Conservation (phyloP, 2,329 filamentous ascomycete genomes). For the Thelonectria rubi region DNA sequence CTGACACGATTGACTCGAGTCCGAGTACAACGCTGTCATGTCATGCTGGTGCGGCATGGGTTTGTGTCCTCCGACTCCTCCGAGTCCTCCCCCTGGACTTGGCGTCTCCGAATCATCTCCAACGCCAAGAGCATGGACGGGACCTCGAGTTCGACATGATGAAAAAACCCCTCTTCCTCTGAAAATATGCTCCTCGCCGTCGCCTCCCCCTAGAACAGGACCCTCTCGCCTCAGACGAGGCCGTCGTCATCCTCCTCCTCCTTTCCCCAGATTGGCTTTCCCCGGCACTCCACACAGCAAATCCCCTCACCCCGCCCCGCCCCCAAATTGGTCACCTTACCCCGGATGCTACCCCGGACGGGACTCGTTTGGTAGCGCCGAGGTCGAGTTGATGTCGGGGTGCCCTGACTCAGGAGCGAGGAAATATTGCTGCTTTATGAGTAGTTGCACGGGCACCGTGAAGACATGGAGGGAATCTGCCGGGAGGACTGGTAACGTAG, state of each 20-base stretch:
- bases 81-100: not conserved
- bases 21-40: not conserved
- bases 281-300: not conserved
- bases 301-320: not conserved
- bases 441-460: not conserved
- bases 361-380: not conserved
- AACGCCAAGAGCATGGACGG: not conserved
- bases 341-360: not conserved
- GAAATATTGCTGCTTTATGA: not conserved
- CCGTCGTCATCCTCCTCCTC: not conserved
- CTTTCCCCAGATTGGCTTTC: not conserved
- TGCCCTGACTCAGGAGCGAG: not conserved
- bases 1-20: too few relatives aligned
- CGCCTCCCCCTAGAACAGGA: not conserved
- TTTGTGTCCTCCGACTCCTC: not conserved
- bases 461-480: not conserved
- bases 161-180: not conserved
- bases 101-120: not conserved
- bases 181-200: not conserved
- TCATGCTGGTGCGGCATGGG: not conserved
- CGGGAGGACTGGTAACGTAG: not conserved
- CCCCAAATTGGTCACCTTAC: constrained; percentile 1
- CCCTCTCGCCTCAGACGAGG: not conserved
- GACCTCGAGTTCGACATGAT: not conserved
- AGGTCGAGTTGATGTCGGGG: not conserved